Conservation (phyloP, 1,284 basidiomycete genomes). For the Mycosarcoma maydis region DNA sequence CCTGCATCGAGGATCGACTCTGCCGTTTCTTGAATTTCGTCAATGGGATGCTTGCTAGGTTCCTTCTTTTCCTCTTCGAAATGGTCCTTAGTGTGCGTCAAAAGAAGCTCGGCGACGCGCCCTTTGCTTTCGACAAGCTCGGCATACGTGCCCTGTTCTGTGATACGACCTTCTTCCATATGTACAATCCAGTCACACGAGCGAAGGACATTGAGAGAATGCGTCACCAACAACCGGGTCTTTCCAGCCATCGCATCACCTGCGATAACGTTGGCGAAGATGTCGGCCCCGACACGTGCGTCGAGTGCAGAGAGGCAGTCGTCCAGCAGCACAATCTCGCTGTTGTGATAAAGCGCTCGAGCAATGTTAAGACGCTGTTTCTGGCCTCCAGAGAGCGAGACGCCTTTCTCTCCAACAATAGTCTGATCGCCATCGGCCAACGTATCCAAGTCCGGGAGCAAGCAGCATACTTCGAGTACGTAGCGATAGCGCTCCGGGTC, state of each 20-base stretch:
- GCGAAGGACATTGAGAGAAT: constrained; percentile 26
- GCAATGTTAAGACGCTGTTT: constrained; percentile 73
- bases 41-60: too few relatives aligned
- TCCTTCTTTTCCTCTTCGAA: constrained; percentile 65
- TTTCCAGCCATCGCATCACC: constrained; percentile 15
- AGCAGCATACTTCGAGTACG: constrained; percentile 2
- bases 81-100: constrained; percentile 7
- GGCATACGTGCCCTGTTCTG: constrained; percentile 75
- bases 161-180: constrained; percentile 35
- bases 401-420: constrained; percentile 85
- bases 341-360: constrained; percentile 83
- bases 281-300: constrained; percentile 85
- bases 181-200: constrained; percentile 26
- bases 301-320: constrained; percentile 74
- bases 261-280: constrained; percentile 65
- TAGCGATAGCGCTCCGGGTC: constrained; percentile 70
- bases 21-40: constrained; percentile 31
- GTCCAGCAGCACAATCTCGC: constrained; percentile 84
- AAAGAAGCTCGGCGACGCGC: constrained; percentile 68
- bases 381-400: constrained; percentile 76
- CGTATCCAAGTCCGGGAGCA: constrained; percentile 1
- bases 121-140: constrained; percentile 77
- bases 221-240: constrained; percentile 42
- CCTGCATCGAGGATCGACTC: background rate
- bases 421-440: constrained; percentile 80